Evolutionary conservation across 1,284 basidiomycete species (phyloP).

Genomic region (Schizopora paradoxa): DNA sequence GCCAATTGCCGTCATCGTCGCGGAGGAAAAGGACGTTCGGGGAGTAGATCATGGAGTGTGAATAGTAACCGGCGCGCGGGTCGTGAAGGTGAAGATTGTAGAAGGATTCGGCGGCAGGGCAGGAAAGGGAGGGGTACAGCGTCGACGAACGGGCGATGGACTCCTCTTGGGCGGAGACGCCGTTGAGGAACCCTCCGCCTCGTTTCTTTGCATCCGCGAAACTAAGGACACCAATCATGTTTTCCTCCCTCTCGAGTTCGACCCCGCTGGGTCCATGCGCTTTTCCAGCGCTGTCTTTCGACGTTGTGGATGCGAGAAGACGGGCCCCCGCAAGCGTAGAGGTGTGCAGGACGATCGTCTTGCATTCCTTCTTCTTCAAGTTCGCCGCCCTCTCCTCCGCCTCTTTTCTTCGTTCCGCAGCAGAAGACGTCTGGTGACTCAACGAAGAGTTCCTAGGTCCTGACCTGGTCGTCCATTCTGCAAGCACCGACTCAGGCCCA

Average conservation of each 20-base stretch:
- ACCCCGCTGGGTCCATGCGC: not conserved
- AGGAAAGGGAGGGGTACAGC: conserved; percentile 20
- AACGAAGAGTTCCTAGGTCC: conserved; percentile 7
- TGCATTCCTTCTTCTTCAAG: conserved; percentile 15
- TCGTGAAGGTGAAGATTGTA: conserved; percentile 21
- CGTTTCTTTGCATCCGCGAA: conserved; percentile 24
- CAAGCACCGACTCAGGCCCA: conserved; percentile 33
- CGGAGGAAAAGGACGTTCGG: conserved; percentile 21
- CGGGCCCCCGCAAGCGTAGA: conserved; percentile 17
- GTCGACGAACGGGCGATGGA: conserved; percentile 22
- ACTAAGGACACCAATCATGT: conserved; percentile 20
- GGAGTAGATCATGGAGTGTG: conserved; percentile 23
- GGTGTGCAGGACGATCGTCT: conserved; percentile 14
- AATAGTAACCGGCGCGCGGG: conserved; percentile 20
- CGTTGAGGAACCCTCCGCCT: conserved; percentile 23
- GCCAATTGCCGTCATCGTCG: conserved; percentile 30
- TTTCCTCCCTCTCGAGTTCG: conserved; percentile 14
- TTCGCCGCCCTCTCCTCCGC: too few species aligned
- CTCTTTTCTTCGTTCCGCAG: not conserved
- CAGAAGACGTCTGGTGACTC: not conserved
- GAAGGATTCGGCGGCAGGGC: conserved; percentile 18
- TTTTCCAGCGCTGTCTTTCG: not conserved
- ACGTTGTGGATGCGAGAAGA: conserved; percentile 14
- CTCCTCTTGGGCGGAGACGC: conserved; percentile 24
- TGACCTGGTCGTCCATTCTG: conserved; percentile 32